phyloP scores from a whole-genome alignment of 768 basidiomycete species.

The Paxillus involutus region DNA sequence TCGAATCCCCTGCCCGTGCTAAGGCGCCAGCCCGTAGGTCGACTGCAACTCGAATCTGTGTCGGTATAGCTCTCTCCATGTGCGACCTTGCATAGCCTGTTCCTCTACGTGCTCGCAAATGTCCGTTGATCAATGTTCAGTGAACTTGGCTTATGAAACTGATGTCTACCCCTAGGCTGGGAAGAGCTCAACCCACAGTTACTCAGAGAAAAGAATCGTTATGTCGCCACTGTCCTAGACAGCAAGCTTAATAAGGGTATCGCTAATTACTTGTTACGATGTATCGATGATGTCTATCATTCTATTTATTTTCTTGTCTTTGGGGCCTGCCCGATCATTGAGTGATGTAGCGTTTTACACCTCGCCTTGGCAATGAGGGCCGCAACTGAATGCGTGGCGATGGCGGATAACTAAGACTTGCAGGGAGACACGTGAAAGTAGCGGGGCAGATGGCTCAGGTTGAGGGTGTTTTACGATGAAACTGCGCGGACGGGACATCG shows the following conservation, averaged over 20 bases:
- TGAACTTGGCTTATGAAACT: conserved; percentile 8
- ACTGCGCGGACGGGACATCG: neutral
- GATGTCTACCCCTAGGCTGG: conserved; percentile 20
- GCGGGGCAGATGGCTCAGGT: conserved; percentile 13
- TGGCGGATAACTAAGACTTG: conserved; percentile 2
- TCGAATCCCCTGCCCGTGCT: conserved; percentile 22
- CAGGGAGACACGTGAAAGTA: conserved; percentile 8
- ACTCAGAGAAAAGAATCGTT: conserved; percentile 13
- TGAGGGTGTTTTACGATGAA: conserved; percentile 16
- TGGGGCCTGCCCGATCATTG: conserved; percentile 11
- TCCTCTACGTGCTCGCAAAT: conserved; percentile 39
- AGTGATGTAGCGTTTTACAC: conserved; percentile 8
- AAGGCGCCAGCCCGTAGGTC: conserved; percentile 29
- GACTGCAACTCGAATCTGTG: conserved; percentile 42
- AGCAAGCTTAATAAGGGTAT: conserved; percentile 8
- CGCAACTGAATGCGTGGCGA: conserved; percentile 5
- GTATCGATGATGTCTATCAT: conserved; percentile 20
- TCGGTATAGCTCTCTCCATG: conserved; percentile 43
- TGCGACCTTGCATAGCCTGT: conserved; percentile 35
- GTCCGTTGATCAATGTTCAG: conserved; percentile 24
- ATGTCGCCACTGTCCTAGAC: conserved; percentile 23
- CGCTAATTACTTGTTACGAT: conserved; percentile 4
- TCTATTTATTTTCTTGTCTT: conserved; percentile 5
- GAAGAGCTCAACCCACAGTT: conserved; percentile 19
- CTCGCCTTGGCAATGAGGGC: conserved; percentile 26